A percentile compares a stretch with the other conserved stretches of the same genome.
phyloP scores from a whole-genome alignment of 208 protist species.

The Tritrichomonas musculus region DNA sequence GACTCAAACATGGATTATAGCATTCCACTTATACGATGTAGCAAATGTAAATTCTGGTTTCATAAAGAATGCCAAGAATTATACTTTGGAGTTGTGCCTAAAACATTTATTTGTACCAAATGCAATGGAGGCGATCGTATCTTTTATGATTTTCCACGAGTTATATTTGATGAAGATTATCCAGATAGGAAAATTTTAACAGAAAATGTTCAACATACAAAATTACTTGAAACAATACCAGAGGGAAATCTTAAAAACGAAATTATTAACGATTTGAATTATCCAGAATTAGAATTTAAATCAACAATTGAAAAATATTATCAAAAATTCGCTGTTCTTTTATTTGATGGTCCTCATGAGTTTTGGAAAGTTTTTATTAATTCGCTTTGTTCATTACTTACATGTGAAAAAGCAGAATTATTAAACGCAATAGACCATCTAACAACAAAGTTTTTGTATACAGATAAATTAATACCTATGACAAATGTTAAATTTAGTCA shows the following conservation, averaged over 20 bases:
- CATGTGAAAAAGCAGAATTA: neutral
- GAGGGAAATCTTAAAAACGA: neutral
- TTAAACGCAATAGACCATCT: neutral
- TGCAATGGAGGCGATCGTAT: neutral
- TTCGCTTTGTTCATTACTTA: neutral
- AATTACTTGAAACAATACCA: neutral
- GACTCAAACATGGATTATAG: neutral
- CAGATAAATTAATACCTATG: neutral
- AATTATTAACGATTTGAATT: neutral
- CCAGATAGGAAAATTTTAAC: neutral
- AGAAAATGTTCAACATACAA: neutral
- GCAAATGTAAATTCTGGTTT: neutral
- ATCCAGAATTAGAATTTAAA: neutral
- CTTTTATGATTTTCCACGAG: neutral
- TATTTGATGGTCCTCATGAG: neutral
- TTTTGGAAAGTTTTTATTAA: neutral
- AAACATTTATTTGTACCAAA: neutral
- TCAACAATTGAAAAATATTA: neutral
- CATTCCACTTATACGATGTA: neutral
- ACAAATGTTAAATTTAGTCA: neutral
- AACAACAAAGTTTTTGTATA: neutral
- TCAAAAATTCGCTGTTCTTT: neutral
- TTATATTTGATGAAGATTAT: slow-evolving; percentile 1
- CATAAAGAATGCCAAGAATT: slow-evolving; percentile 7
- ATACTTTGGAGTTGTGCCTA: neutral